Percentiles rank a stretch among this genome's conserved stretches.
Conservation (phyloP, 176 grass and related monocot species). For the Triticum turgidum region DNA sequence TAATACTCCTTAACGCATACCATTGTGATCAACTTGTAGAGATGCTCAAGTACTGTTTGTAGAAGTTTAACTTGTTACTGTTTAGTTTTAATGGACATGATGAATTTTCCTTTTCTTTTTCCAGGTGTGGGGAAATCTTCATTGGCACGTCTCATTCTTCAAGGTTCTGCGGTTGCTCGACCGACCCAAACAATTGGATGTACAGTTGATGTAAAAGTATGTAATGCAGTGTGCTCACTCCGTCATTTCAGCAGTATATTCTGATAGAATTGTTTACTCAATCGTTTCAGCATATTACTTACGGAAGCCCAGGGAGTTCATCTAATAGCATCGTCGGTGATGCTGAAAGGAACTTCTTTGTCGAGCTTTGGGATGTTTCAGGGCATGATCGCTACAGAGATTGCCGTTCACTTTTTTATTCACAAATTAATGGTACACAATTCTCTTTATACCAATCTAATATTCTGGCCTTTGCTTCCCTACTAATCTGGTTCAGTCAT, state of each 20-base stretch:
- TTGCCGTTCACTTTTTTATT: constrained; percentile 84
- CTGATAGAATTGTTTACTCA: constrained; percentile 25
- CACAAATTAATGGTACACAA: constrained; percentile 83
- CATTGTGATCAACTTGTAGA: neutral
- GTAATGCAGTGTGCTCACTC: neutral
- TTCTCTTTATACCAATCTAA: neutral
- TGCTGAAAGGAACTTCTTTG: constrained; percentile 86
- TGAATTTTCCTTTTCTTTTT: neutral
- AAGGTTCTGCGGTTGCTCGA: constrained; percentile 59
- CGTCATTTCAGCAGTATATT: constrained; percentile 19
- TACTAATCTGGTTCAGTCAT: neutral
- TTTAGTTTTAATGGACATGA: constrained; percentile 5
- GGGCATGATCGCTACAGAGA: constrained; percentile 96
- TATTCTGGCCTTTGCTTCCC: neutral
- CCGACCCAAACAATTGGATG: constrained; percentile 95
- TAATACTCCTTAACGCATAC: neutral
- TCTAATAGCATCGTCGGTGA: constrained; percentile 68
- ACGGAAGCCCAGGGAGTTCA: constrained; percentile 67
- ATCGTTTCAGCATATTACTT: constrained; percentile 83
- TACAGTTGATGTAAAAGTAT: constrained; percentile 75
- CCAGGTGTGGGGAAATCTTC: constrained; percentile 96
- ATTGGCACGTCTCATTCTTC: constrained; percentile 68
- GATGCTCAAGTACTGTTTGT: constrained; percentile 3
- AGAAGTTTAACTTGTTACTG: neutral
- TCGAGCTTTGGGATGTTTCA: constrained; percentile 97